phyloP scores from a whole-genome alignment of 345 rosid species.

The Hypericum androsaemum region DNA sequence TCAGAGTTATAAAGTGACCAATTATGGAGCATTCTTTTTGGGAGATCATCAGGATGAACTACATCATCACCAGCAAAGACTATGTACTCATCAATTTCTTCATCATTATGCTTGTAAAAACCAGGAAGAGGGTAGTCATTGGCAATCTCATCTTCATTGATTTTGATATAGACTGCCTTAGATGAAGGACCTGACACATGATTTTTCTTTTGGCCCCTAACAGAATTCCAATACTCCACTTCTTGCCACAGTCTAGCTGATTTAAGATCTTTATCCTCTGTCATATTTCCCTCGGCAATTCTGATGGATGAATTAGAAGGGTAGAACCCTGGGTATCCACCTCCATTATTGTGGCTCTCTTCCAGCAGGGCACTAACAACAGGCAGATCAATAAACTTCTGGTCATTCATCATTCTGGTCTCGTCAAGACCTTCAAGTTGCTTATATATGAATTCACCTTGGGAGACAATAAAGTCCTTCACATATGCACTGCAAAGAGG shows the following conservation, averaged over 20 bases:
- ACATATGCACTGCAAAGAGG: conserved; percentile 35
- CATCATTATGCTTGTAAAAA: conserved; percentile 39
- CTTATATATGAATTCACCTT: conserved; percentile 59
- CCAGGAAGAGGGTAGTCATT: conserved; percentile 83
- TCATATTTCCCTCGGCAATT: conserved; percentile 21
- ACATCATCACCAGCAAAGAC: conserved; percentile 34
- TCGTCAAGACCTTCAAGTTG: conserved; percentile 61
- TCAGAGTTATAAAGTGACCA: conserved; percentile 87
- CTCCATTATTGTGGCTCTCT: conserved; percentile 29
- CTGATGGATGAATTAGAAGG: conserved; percentile 13
- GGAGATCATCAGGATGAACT: conserved; percentile 40
- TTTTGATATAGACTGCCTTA: conserved; percentile 49
- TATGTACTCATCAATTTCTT: conserved; percentile 63
- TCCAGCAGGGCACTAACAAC: conserved; percentile 47
- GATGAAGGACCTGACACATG: conserved; percentile 33
- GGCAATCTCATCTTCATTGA: conserved; percentile 78
- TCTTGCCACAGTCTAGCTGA: conserved; percentile 60
- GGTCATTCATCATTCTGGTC: conserved; percentile 34
- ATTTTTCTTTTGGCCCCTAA: conserved; percentile 35
- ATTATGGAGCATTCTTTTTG: conserved; percentile 54
- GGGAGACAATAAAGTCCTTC: conserved; percentile 45
- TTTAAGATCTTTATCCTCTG: conserved; percentile 47
- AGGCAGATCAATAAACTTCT: conserved; percentile 33
- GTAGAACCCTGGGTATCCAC: conserved; percentile 11
- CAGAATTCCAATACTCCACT: conserved; percentile 57